Evolutionary conservation across 768 basidiomycete species (phyloP), one percentile per base, ranked within the genome.

Genomic region (Austroboletus festivus): DNA sequence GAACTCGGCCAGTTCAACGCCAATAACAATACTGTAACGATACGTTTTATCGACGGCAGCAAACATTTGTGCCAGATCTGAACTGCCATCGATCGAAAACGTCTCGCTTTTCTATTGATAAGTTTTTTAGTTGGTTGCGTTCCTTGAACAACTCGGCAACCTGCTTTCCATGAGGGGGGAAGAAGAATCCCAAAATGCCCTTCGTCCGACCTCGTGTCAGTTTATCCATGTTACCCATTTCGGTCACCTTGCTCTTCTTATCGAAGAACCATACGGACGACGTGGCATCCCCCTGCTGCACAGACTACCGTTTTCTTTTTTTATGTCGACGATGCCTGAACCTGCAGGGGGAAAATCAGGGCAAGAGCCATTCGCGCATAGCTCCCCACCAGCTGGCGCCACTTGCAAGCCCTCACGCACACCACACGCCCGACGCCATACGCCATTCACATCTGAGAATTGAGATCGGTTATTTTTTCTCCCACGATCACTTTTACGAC

Each of bases 401-500:
- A 28, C 28, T 12, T 28, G 28, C 28, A 28, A 5, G 19, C 26
- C 20, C 22, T 35, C 28, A 10, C 47, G 16, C 38, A 47, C 44
- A 34, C 22, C 38, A 49, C 8, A 21, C 22, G n/a, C 40, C 28
- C 24, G 33, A 28, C 6, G 6, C 26, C 5, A 5, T n/a, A n/a
- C n/a, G n/a, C n/a, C n/a, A n/a, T n/a, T n/a, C n/a, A n/a, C n/a
- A n/a, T n/a, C n/a, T n/a, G n/a, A n/a, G n/a, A n/a, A n/a, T n/a
- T n/a, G n/a, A n/a, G n/a, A n/a, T n/a, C n/a, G n/a, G n/a, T n/a
- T n/a, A n/a, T 28, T 11, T 18, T 2, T 45, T 61, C 56, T 66
- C 64, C 64, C 64, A 66, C 64, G 67, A 68, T 65, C 51, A 68
- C 64, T 59, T 68, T 61, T 61, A 59, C 46, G 40, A 44, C 33